Conservation (phyloP, 768 basidiomycete species). For the Cyclocybe aegerita region DNA sequence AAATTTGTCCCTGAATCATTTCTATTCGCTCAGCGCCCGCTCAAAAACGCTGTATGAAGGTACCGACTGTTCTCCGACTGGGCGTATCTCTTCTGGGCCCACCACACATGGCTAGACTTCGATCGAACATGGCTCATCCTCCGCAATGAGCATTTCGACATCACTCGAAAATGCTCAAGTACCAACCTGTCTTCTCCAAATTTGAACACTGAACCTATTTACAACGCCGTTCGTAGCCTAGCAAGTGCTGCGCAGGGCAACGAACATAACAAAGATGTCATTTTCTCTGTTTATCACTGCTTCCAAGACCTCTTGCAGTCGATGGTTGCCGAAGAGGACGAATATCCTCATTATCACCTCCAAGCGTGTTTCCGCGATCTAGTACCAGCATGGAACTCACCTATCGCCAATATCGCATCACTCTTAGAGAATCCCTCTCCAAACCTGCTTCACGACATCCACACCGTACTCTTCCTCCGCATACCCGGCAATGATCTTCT, state of each 20-base stretch:
- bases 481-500: constrained; percentile 14
- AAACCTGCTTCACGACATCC: constrained; percentile 12
- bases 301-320: constrained; percentile 13
- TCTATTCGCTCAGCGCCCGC: background rate
- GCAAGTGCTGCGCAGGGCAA: background rate
- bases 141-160: constrained; percentile 17
- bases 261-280: constrained; percentile 7
- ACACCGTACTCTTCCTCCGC: constrained; percentile 12
- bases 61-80: constrained; percentile 14
- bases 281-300: constrained; percentile 14
- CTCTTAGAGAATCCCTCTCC: constrained; percentile 7
- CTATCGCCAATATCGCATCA: constrained; percentile 14
- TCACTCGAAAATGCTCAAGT: constrained; percentile 4
- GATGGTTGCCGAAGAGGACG: constrained; percentile 5
- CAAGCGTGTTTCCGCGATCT: constrained; percentile 16
- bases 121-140: constrained; percentile 16
- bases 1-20: background rate
- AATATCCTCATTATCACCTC: constrained; percentile 9
- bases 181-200: constrained; percentile 2
- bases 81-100: constrained; percentile 15
- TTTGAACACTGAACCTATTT: constrained; percentile 10
- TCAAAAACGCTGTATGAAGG: constrained; percentile 7
- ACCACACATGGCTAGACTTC: constrained; percentile 13
- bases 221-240: constrained; percentile 8
- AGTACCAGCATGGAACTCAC: constrained; percentile 15